Conservation (phyloP, 192 early-diverging fungal genomes). For the Phycomyces nitens region DNA sequence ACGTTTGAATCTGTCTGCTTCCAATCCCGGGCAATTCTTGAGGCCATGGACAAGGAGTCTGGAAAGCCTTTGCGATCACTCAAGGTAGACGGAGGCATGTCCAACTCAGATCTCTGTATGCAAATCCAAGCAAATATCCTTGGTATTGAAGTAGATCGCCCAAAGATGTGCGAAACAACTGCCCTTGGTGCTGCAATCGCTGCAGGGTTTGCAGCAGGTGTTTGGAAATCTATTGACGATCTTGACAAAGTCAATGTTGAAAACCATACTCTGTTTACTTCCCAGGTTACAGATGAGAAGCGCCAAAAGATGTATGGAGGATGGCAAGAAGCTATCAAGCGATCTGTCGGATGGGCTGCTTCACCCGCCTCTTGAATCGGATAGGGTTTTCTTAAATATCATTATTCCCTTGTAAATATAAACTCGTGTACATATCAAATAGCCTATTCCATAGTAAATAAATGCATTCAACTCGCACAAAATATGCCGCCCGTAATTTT, state of each 20-base stretch:
- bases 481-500: too few relatives aligned
- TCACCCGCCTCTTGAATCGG: background rate
- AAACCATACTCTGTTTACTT: constrained; percentile 44
- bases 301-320: constrained; percentile 54
- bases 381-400: too few relatives aligned
- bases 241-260: constrained; percentile 53
- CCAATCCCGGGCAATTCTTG: constrained; percentile 83
- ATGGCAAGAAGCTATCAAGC: constrained; percentile 78
- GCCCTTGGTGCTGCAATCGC: constrained; percentile 90
- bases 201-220: constrained; percentile 71
- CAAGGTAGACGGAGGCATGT: constrained; percentile 93
- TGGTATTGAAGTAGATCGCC: constrained; percentile 74
- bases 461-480: too few relatives aligned
- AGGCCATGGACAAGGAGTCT: constrained; percentile 84
- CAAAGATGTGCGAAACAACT: constrained; percentile 87
- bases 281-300: constrained; percentile 49
- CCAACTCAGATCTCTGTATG: constrained; percentile 87
- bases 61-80: constrained; percentile 64
- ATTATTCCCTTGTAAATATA: too few relatives aligned
- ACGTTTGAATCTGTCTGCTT: constrained; percentile 88
- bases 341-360: constrained; percentile 57
- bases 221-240: constrained; percentile 56
- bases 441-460: too few relatives aligned
- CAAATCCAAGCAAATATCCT: constrained; percentile 88
- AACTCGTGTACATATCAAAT: too few relatives aligned